Evolutionary conservation across 2,329 filamentous ascomycete species (phyloP), one percentile per base, ranked within the genome.

Genomic region (Aureobasidium sp.): DNA sequence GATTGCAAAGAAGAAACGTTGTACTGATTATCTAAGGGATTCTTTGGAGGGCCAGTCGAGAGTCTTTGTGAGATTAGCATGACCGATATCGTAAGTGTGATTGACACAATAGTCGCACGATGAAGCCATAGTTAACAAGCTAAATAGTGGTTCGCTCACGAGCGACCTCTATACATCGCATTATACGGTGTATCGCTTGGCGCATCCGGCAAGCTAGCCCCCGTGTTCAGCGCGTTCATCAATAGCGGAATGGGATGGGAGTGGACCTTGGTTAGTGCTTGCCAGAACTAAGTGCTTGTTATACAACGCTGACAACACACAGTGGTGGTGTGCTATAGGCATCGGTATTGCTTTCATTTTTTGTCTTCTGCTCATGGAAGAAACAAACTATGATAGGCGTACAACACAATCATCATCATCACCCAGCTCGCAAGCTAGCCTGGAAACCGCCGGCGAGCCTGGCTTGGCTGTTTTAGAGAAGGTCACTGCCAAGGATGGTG

Each of bases 351-450:
- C 72, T 17, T 79, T 81, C 41, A 66, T 85, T 25, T 76, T 83
- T 64, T 71, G 81, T 2, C 84, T 84, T 71, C 80, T 86, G 67
- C 78, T 81, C 69, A 79, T 84, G 75, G 84, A 86, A 70, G 83
- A 86, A 69, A 84, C 83, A 5, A 85, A 82, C 68, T 84, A 79
- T 62, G 64, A 65, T 45, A 47, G 64, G 17, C 37, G 3, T 15
- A 25, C 44, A 17, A 29, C 36, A 25, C 25, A 25, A 6, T 37
- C 29, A 39, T 29, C 48, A 17, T 49, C 48, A 17, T 49, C 11
- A 1, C 20, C 48, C 17, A 53, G 48, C 29, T 27, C 48, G 4
- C 36, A 45, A 20, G 31, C 48, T 45, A 47, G 48, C 14, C 8
- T 53, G 5, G 58, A 52, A 4, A 39, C 15, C 12, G 29, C 44